phyloP scores from a whole-genome alignment of 1,284 basidiomycete species.

The Ceratobasidium papillatum region DNA sequence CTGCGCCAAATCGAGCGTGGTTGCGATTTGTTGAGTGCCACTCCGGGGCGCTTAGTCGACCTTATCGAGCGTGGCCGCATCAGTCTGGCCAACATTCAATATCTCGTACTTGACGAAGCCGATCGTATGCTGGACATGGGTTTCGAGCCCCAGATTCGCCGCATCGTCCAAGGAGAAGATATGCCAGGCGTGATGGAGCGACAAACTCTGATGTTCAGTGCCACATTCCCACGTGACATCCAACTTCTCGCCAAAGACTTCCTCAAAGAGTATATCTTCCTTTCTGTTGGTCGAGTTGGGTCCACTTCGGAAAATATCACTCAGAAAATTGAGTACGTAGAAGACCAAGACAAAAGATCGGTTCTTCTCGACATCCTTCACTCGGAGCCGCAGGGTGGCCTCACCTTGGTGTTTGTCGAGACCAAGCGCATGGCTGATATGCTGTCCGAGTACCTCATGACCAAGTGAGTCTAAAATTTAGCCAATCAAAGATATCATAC shows the following conservation, averaged over 20 bases:
- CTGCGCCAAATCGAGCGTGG: slow-evolving; percentile 95
- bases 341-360: slow-evolving; percentile 96
- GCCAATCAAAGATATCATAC: neutral
- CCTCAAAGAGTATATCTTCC: slow-evolving; percentile 96
- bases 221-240: slow-evolving; percentile 99
- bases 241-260: slow-evolving; percentile 97
- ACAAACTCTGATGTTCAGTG: slow-evolving; percentile 99
- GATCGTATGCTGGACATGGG: slow-evolving; percentile 99
- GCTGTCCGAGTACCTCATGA: slow-evolving; percentile 95
- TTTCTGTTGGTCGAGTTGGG: slow-evolving; percentile 97
- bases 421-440: slow-evolving; percentile 99
- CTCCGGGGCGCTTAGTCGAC: slow-evolving; percentile 98
- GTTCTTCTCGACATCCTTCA: slow-evolving; percentile 94
- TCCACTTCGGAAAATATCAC: slow-evolving; percentile 99
- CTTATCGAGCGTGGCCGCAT: slow-evolving; percentile 98
- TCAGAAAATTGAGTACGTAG: slow-evolving; percentile 98
- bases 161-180: slow-evolving; percentile 98
- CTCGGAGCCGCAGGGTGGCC: slow-evolving; percentile 71
- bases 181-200: slow-evolving; percentile 94
- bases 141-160: slow-evolving; percentile 99
- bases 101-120: slow-evolving; percentile 98
- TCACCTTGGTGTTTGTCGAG: slow-evolving; percentile 98
- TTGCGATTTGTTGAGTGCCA: slow-evolving; percentile 96
- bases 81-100: slow-evolving; percentile 95
- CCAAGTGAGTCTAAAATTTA: slow-evolving; percentile 50